Evolutionary conservation across 176 grass and related monocot genomes (phyloP).

Genomic region (Bothriochloa decipiens): DNA sequence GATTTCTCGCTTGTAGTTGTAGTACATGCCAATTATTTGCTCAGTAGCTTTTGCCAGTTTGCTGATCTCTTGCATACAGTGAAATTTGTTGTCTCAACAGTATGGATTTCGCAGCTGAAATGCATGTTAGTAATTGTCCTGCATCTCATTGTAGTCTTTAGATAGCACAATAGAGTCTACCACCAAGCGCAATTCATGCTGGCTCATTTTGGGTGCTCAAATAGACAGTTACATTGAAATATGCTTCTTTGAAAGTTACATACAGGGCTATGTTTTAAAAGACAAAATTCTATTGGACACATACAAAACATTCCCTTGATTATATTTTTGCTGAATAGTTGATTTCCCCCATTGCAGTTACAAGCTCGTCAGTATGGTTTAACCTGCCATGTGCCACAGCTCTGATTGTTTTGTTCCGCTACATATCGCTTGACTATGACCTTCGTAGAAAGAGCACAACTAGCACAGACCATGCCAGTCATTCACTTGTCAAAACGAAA

Average conservation of each 20-base stretch:
- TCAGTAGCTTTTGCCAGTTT: not conserved
- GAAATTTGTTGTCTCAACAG: not conserved
- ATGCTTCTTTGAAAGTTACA: not conserved
- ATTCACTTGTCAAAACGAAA: conserved; percentile 47
- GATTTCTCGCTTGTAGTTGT: not conserved
- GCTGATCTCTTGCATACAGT: not conserved
- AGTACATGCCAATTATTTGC: not conserved
- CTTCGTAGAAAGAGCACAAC: conserved; percentile 67
- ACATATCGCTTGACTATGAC: conserved; percentile 82
- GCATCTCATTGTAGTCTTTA: not conserved
- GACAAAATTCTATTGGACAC: not conserved
- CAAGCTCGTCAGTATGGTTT: conserved; percentile 95
- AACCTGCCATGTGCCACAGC: conserved; percentile 80
- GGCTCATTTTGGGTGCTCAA: not conserved
- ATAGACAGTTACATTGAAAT: not conserved
- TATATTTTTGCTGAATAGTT: not conserved
- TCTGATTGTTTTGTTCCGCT: conserved; percentile 72
- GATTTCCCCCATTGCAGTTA: conserved; percentile 67
- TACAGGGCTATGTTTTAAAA: not conserved
- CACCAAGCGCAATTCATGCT: not conserved
- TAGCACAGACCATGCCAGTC: conserved; percentile 18
- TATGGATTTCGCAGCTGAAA: not conserved
- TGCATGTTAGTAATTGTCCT: not conserved
- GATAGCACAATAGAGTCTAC: conserved; percentile 3
- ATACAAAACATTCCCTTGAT: conserved; percentile 2